A percentile compares a stretch with the other conserved stretches of the same genome.
These are phyloP conservation scores for Starmerella sirachaensis DNA, from an alignment of 805 yeast genomes.

Conservation along the genomic window DNA sequence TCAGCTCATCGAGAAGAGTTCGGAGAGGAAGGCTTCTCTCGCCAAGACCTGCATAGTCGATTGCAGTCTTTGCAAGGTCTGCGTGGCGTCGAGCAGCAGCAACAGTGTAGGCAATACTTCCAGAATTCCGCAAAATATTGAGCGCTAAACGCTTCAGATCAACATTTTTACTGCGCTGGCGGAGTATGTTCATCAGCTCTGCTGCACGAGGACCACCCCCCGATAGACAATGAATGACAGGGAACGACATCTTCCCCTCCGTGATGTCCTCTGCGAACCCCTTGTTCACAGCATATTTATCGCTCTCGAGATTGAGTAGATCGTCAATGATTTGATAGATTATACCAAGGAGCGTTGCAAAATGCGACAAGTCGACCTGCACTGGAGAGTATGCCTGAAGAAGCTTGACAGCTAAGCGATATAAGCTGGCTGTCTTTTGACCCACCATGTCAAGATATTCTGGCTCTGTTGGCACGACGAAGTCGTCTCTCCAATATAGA, in stretches of 20 bases:
- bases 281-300: slow-evolving; percentile 44
- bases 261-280: slow-evolving; percentile 78
- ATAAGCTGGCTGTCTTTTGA: slow-evolving; percentile 83
- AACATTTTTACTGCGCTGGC: slow-evolving; percentile 39
- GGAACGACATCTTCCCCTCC: slow-evolving; percentile 83
- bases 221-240: slow-evolving; percentile 56
- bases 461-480: slow-evolving; percentile 43
- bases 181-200: slow-evolving; percentile 35
- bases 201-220: slow-evolving; percentile 25
- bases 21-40: slow-evolving; percentile 6
- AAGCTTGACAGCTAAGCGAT: slow-evolving; percentile 58
- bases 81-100: slow-evolving; percentile 26
- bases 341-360: slow-evolving; percentile 69
- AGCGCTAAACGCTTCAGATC: slow-evolving; percentile 42
- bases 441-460: slow-evolving; percentile 71
- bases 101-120: slow-evolving; percentile 34
- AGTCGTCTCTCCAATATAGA: slow-evolving; percentile 71
- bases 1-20: slow-evolving; percentile 6
- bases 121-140: slow-evolving; percentile 32
- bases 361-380: slow-evolving; percentile 34
- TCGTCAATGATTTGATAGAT: slow-evolving; percentile 82
- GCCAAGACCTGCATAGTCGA: slow-evolving; percentile 11
- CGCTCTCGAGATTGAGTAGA: slow-evolving; percentile 52
- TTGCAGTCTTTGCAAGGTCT: slow-evolving; percentile 22
- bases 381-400: slow-evolving; percentile 34